Evolutionary conservation across 2,329 filamentous ascomycete genomes (phyloP).

Genomic region (Magnaporthales sp.): DNA sequence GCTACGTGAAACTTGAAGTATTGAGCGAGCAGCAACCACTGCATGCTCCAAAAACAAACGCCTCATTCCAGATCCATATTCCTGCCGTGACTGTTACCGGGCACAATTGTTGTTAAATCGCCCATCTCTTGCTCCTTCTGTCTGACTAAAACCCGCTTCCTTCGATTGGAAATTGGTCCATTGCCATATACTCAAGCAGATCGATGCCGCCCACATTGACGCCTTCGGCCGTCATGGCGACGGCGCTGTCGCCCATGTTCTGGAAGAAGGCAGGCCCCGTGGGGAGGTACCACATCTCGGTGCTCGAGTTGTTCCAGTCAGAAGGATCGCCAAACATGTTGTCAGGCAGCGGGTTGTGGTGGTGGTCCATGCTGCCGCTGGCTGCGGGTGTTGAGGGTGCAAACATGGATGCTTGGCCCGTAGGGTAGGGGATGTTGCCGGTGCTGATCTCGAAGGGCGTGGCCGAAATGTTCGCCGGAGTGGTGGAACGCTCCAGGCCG

Average conservation of each 20-base stretch:
- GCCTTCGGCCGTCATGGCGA: constrained; percentile 59
- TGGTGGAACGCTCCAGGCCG: constrained; percentile 27
- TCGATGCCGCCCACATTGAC: constrained; percentile 60
- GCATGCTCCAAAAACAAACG: not conserved
- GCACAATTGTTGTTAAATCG: too few species aligned
- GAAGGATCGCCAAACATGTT: constrained; percentile 34
- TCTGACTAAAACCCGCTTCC: constrained; percentile 2
- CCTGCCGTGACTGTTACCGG: not conserved
- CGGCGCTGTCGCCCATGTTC: constrained; percentile 50
- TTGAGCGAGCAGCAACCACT: too few species aligned
- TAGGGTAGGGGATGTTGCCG: constrained; percentile 45
- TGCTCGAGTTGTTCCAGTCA: constrained; percentile 40
- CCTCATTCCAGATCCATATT: not conserved
- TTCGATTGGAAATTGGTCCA: constrained; percentile 32
- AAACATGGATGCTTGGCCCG: constrained; percentile 36
- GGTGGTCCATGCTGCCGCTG: constrained; percentile 18
- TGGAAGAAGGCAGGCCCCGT: constrained; percentile 56
- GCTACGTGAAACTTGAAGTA: too few species aligned
- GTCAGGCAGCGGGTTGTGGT: constrained; percentile 11
- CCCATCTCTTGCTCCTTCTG: not conserved
- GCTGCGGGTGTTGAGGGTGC: constrained; percentile 38
- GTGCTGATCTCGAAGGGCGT: constrained; percentile 52
- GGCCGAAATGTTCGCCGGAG: constrained; percentile 48
- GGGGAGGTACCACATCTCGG: constrained; percentile 61
- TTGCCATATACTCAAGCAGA: constrained; percentile 59